These are phyloP conservation scores for Apiospora kogelbergensis DNA, from an alignment of 2,329 filamentous ascomycete species.

Conservation along the genomic window DNA sequence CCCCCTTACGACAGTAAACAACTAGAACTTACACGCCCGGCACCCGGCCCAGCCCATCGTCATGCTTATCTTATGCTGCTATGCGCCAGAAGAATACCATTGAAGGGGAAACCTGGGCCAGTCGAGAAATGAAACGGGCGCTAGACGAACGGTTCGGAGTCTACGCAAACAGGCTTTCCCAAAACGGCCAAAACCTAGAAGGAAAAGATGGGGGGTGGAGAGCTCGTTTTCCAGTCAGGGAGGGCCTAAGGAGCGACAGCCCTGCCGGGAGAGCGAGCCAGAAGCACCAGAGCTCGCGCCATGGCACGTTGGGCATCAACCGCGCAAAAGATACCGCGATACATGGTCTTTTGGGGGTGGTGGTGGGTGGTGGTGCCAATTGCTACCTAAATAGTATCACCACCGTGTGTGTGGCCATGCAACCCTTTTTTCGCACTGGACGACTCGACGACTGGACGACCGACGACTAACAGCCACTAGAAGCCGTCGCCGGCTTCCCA, in stretches of 20 bases:
- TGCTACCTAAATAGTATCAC: slow-evolving; percentile 9
- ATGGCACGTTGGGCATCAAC: slow-evolving; percentile 9
- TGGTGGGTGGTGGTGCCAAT: neutral
- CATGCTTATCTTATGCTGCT: no score
- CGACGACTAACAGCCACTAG: slow-evolving; percentile 20
- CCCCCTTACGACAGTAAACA: neutral
- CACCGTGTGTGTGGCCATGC: slow-evolving; percentile 14
- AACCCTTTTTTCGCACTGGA: slow-evolving; percentile 11
- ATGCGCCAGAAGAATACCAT: neutral
- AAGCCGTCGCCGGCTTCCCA: slow-evolving; percentile 22
- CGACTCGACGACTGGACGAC: neutral
- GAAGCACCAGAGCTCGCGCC: neutral
- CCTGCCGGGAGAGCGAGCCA: slow-evolving; percentile 1
- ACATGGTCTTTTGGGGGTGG: neutral
- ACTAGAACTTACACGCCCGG: neutral
- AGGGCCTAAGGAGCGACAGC: slow-evolving; percentile 3
- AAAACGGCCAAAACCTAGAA: slow-evolving; percentile 2
- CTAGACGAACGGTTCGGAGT: slow-evolving; percentile 10
- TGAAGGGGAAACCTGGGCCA: neutral
- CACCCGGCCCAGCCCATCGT: neutral
- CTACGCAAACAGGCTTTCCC: slow-evolving; percentile 2
- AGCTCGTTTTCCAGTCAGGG: slow-evolving; percentile 1
- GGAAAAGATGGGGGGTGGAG: slow-evolving; percentile 1
- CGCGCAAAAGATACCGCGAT: slow-evolving; percentile 3
- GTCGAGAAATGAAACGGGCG: slow-evolving; percentile 7